Evolutionary conservation across 2,329 filamentous ascomycete genomes (phyloP).

Genomic region (Colletotrichum cuscutae): DNA sequence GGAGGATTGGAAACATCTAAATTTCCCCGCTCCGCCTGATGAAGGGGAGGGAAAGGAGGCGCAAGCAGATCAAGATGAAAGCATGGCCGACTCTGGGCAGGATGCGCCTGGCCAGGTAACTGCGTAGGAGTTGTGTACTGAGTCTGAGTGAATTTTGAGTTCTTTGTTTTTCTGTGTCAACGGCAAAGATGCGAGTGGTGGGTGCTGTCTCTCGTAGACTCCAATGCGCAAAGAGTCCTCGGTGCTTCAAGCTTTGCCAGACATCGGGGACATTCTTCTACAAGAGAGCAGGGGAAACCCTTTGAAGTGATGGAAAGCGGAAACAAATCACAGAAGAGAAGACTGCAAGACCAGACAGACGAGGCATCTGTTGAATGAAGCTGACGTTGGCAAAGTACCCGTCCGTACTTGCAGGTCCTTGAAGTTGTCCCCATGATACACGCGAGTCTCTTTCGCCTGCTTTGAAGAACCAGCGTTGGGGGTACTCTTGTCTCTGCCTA

Average conservation of each 20-base stretch:
- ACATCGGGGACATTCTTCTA: too few species aligned
- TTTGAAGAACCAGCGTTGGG: neutral
- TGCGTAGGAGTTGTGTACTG: neutral
- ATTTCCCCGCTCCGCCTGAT: constrained; percentile 66
- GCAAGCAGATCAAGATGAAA: constrained; percentile 24
- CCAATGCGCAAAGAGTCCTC: too few species aligned
- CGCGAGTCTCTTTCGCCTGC: neutral
- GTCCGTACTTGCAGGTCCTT: too few species aligned
- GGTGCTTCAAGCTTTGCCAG: too few species aligned
- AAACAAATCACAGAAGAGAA: neutral
- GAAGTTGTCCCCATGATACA: too few species aligned
- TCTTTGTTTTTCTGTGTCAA: too few species aligned
- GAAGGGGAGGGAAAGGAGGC: constrained; percentile 28
- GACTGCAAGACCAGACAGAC: neutral
- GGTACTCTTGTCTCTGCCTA: too few species aligned
- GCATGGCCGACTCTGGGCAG: constrained; percentile 11
- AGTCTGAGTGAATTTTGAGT: too few species aligned
- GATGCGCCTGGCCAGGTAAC: constrained; percentile 8
- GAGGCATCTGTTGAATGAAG: neutral
- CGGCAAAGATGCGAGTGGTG: neutral
- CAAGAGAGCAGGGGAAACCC: neutral
- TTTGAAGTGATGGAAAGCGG: neutral
- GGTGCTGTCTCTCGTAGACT: too few species aligned
- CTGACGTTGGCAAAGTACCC: neutral
- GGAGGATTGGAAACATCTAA: constrained; percentile 91